Conservation (phyloP, 192 early-diverging fungal genomes). For the Coemansia sp. region DNA sequence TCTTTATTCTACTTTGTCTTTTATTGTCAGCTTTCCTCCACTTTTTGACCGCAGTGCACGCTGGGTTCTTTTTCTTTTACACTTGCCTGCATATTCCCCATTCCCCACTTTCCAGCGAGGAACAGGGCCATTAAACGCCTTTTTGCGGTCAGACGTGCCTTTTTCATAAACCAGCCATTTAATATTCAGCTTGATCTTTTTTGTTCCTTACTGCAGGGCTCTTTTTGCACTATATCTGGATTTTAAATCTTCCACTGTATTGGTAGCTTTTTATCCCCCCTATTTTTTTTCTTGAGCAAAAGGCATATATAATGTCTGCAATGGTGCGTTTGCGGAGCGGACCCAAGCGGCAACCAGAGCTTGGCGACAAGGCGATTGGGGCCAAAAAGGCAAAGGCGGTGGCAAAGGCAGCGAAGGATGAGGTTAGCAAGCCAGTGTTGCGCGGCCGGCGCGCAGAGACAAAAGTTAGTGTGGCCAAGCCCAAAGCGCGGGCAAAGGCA, state of each 20-base stretch:
- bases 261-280: constrained; percentile 6
- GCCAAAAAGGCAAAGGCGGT: constrained; percentile 10
- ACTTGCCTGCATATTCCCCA: background rate
- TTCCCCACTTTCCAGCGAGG: background rate
- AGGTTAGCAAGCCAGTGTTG: constrained; percentile 1
- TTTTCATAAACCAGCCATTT: constrained; percentile 6
- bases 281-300: constrained; percentile 3
- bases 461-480: background rate
- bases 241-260: background rate
- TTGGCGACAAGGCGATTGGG: constrained; percentile 3
- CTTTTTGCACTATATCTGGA: background rate
- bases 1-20: constrained; percentile 6
- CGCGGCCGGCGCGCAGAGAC: background rate
- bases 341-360: constrained; percentile 20
- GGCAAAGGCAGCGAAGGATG: background rate
- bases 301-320: constrained; percentile 29
- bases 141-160: constrained; percentile 10
- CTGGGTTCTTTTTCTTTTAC: background rate
- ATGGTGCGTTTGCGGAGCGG: constrained; percentile 44
- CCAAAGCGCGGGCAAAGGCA: background rate
- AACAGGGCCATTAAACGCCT: background rate
- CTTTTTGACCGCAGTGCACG: background rate
- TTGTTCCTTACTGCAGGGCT: background rate
- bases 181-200: background rate
- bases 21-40: constrained; percentile 1